These are phyloP conservation scores for Nicotiana tabacum DNA, from an alignment of 257 asterid species.

Conservation along the genomic window DNA sequence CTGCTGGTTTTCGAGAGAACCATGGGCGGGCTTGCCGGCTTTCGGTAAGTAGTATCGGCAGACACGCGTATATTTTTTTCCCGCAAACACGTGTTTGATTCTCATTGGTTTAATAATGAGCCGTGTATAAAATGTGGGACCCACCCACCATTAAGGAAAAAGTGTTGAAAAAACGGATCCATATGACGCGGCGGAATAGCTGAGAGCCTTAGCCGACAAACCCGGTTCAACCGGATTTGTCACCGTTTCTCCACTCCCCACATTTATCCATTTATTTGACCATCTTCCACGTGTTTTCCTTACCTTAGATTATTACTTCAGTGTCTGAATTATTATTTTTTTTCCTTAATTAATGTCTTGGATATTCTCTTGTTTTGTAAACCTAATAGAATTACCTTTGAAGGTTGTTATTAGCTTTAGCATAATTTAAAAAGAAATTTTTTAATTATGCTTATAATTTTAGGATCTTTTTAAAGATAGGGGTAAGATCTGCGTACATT, in stretches of 20 bases:
- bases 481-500: too few relatives aligned
- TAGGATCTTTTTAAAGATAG: too few relatives aligned
- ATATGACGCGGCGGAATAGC: background rate
- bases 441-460: too few relatives aligned
- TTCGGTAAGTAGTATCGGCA: background rate
- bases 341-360: too few relatives aligned
- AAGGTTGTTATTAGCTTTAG: too few relatives aligned
- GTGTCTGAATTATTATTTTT: background rate
- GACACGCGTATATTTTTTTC: background rate
- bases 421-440: too few relatives aligned
- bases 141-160: background rate
- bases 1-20: conserved; percentile 2
- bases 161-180: background rate
- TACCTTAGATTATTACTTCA: background rate
- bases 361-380: too few relatives aligned
- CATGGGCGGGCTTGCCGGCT: conserved; percentile 3
- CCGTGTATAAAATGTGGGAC: background rate
- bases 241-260: background rate
- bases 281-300: background rate
- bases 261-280: background rate
- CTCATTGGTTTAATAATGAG: background rate
- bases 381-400: too few relatives aligned
- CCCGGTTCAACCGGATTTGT: conserved; percentile 2
- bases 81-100: background rate
- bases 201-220: conserved; percentile 1